phyloP scores from a whole-genome alignment of 352 stramenopile species.

The Phytophthora brassicae region DNA sequence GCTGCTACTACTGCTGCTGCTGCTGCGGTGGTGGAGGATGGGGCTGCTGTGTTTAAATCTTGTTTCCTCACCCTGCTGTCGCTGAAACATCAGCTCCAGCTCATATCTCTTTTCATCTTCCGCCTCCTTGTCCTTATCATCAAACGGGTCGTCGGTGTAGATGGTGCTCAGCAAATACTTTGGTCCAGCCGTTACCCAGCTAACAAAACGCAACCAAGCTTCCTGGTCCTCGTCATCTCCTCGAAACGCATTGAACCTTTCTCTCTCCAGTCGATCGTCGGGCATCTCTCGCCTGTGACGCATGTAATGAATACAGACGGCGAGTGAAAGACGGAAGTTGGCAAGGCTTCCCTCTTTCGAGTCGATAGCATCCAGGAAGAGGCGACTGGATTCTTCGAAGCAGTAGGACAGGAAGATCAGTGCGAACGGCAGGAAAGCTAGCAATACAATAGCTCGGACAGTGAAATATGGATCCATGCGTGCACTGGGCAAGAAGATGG shows the following conservation, averaged over 20 bases:
- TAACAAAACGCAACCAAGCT: slow-evolving; percentile 56
- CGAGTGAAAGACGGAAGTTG: slow-evolving; percentile 85
- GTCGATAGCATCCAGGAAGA: slow-evolving; percentile 87
- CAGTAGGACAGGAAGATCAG: slow-evolving; percentile 87
- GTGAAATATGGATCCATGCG: slow-evolving; percentile 73
- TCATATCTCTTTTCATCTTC: slow-evolving; percentile 70
- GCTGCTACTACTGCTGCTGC: slow-evolving; percentile 28
- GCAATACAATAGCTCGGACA: slow-evolving; percentile 64
- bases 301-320: slow-evolving; percentile 85
- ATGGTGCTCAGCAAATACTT: slow-evolving; percentile 47
- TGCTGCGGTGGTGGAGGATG: slow-evolving; percentile 26
- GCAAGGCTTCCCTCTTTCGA: slow-evolving; percentile 76
- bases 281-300: slow-evolving; percentile 82
- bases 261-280: slow-evolving; percentile 65
- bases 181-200: slow-evolving; percentile 37
- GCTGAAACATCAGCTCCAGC: slow-evolving; percentile 61
- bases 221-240: slow-evolving; percentile 61
- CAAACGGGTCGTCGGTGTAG: slow-evolving; percentile 66
- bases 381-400: slow-evolving; percentile 80
- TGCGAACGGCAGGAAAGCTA: slow-evolving; percentile 70
- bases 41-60: slow-evolving; percentile 21
- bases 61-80: slow-evolving; percentile 44
- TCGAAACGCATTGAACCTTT: slow-evolving; percentile 50
- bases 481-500: slow-evolving; percentile 85
- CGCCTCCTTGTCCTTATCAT: slow-evolving; percentile 73